Conservation (phyloP, 116 monocot genomes). For the Papilionanthe hybrid region DNA sequence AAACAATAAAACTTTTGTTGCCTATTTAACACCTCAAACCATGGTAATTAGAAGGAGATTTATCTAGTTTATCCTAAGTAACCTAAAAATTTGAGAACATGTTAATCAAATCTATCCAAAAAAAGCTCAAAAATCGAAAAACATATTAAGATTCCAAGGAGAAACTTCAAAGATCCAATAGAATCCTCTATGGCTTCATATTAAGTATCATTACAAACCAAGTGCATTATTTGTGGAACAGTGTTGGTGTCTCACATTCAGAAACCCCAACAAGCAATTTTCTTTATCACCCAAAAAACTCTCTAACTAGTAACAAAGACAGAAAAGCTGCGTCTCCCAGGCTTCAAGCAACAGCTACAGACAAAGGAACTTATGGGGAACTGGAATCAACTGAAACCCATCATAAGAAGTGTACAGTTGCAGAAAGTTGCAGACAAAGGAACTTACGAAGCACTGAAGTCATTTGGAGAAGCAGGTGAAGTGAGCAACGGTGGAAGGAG, state of each 20-base stretch:
- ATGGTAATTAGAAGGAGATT: no score
- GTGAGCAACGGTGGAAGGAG: no score
- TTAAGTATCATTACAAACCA: not conserved
- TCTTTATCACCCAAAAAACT: not conserved
- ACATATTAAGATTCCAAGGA: not conserved
- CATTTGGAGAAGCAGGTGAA: no score
- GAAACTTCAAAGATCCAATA: not conserved
- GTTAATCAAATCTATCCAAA: not conserved
- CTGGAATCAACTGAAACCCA: no score
- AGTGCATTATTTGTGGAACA: not conserved
- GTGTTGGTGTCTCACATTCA: not conserved
- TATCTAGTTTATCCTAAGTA: no score
- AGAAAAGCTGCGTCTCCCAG: not conserved
- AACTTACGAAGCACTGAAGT: no score
- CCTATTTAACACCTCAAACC: not conserved
- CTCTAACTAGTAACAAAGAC: not conserved
- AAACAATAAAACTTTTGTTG: no score
- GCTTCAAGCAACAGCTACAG: not conserved
- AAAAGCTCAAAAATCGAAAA: not conserved
- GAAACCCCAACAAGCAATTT: not conserved
- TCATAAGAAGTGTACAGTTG: no score
- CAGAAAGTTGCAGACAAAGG: no score
- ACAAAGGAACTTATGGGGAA: no score
- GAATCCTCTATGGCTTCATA: not conserved
- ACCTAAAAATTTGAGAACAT: not conserved